A percentile compares a stretch with the other conserved stretches of the same genome.
phyloP scores from a whole-genome alignment of 257 asterid genomes.

The Gentiana straminea region DNA sequence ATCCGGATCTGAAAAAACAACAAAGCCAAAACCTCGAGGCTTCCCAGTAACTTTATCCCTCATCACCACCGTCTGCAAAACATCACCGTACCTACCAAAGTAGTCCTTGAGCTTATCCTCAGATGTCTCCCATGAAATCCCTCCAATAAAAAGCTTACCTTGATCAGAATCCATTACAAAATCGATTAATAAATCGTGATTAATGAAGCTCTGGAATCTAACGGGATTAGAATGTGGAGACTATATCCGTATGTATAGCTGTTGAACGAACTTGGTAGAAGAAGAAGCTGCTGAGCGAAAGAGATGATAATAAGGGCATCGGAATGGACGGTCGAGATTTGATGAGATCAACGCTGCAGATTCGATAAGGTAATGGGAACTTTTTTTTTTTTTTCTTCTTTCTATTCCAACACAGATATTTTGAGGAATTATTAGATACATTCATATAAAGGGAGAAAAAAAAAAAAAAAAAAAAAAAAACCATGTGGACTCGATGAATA shows the following conservation, averaged over 20 bases:
- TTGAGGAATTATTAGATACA: no score
- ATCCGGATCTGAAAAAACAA: slow-evolving; percentile 68
- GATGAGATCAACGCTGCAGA: slow-evolving; percentile 12
- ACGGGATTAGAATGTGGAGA: neutral
- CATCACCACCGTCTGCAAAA: slow-evolving; percentile 74
- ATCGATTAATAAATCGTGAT: neutral
- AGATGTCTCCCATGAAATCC: slow-evolving; percentile 80
- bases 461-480: no score
- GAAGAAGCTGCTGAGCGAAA: slow-evolving; percentile 13
- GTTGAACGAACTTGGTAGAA: neutral
- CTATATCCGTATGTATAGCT: neutral
- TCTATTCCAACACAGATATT: no score
- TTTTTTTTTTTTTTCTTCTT: no score
- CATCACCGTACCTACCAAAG: slow-evolving; percentile 66
- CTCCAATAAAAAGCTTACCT: slow-evolving; percentile 82
- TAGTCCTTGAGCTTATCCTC: slow-evolving; percentile 73
- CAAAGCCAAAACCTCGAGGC: slow-evolving; percentile 83
- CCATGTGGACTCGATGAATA: no score
- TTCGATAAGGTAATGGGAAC: neutral
- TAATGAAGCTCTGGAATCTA: neutral
- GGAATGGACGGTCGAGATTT: slow-evolving; percentile 33
- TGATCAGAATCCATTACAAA: slow-evolving; percentile 78
- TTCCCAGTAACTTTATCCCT: slow-evolving; percentile 62
- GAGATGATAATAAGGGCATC: neutral
- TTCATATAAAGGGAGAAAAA: neutral